Evolutionary conservation across 192 early-diverging fungal genomes (phyloP).

Genomic region (Rhizophlyctis rosea): DNA sequence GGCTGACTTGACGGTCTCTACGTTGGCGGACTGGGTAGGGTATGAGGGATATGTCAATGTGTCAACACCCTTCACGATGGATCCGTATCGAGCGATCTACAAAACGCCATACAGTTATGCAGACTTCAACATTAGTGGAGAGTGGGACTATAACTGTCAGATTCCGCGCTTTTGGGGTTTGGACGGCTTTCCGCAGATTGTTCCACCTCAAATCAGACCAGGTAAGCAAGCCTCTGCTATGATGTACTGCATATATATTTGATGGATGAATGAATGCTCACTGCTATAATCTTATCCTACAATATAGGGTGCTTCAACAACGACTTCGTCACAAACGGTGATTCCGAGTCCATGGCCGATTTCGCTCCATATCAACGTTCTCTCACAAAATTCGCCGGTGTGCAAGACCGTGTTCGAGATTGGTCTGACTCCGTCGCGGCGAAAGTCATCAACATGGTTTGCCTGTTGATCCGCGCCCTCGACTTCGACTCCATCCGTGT

Average conservation of each 20-base stretch:
- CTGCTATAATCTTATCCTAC: background rate
- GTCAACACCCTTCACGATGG: background rate
- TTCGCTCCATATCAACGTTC: background rate
- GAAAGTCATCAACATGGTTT: background rate
- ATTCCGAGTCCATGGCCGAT: constrained; percentile 10
- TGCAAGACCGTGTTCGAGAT: constrained; percentile 18
- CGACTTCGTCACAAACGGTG: constrained; percentile 15
- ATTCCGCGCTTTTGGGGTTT: constrained; percentile 5
- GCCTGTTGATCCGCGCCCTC: constrained; percentile 9
- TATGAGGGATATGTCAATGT: constrained; percentile 5
- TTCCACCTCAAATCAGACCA: constrained; percentile 4
- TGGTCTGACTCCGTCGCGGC: constrained; percentile 5
- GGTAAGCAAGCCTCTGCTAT: no score
- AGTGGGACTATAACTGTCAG: constrained; percentile 5
- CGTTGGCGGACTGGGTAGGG: constrained; percentile 1
- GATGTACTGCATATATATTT: no score
- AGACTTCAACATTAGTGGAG: no score
- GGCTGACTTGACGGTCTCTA: constrained; percentile 10
- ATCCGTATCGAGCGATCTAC: background rate
- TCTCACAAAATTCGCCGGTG: constrained; percentile 10
- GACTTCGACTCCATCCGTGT: constrained; percentile 19
- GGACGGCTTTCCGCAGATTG: constrained; percentile 1
- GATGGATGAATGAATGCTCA: background rate
- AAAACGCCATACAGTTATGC: no score
- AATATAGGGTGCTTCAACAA: constrained; percentile 7